Conservation (phyloP, 306 rosid genomes). For the Nissolia schottii region DNA sequence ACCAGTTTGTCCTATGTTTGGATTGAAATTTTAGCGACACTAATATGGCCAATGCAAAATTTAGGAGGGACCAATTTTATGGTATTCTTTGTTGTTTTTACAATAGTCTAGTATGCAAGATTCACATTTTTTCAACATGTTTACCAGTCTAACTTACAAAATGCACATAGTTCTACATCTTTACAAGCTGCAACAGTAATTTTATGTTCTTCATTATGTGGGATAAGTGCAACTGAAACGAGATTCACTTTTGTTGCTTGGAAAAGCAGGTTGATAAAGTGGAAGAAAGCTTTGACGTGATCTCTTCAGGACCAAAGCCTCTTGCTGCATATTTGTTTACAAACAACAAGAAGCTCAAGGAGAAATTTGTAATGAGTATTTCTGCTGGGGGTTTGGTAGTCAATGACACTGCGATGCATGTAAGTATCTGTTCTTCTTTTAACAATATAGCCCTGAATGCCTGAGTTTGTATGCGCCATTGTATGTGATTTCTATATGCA, state of each 20-base stretch:
- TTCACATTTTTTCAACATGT: neutral
- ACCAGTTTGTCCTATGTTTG: no score
- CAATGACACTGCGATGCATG: slow-evolving; percentile 83
- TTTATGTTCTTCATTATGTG: neutral
- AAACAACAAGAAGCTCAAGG: slow-evolving; percentile 66
- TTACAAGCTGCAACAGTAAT: neutral
- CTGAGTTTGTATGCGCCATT: neutral
- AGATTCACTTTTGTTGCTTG: slow-evolving; percentile 2
- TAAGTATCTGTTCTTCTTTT: slow-evolving; percentile 32
- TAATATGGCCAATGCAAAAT: no score
- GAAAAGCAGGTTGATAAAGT: slow-evolving; percentile 77
- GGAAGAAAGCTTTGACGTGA: slow-evolving; percentile 75
- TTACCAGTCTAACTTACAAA: no score
- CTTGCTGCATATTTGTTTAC: slow-evolving; percentile 97
- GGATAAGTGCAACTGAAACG: neutral
- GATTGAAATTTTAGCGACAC: no score
- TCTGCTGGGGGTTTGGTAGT: slow-evolving; percentile 91
- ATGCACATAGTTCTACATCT: neutral
- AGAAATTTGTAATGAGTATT: slow-evolving; percentile 54
- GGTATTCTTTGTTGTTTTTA: neutral
- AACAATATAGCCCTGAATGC: neutral
- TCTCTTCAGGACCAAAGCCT: slow-evolving; percentile 83
- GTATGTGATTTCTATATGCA: neutral
- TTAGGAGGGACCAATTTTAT: no score
- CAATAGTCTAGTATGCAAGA: neutral